Evolutionary conservation across 1,284 basidiomycete species (phyloP).

Genomic region (Apiotrichum montevideense): DNA sequence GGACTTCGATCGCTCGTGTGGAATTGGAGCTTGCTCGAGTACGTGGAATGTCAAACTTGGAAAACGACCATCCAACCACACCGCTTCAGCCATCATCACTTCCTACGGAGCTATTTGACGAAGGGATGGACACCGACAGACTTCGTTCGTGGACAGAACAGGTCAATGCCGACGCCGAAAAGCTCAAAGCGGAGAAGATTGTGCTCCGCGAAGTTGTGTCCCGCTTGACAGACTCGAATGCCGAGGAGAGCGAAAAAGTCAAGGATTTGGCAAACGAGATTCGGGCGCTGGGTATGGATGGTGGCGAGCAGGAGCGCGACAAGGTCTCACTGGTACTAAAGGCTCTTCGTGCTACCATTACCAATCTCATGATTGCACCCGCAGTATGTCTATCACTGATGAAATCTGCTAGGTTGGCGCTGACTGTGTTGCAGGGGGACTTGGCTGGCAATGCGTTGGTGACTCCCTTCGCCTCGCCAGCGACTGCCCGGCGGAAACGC

Average conservation of each 20-base stretch:
- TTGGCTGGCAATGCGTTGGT: neutral
- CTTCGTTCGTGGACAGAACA: slow-evolving; percentile 2
- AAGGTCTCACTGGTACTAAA: slow-evolving; percentile 23
- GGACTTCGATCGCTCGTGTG: slow-evolving; percentile 26
- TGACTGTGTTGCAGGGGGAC: slow-evolving; percentile 2
- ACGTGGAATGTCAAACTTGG: slow-evolving; percentile 6
- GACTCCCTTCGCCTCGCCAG: slow-evolving; percentile 32
- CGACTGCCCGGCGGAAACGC: slow-evolving; percentile 29
- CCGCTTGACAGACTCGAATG: slow-evolving; percentile 22
- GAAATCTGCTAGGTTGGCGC: neutral
- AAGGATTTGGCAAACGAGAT: slow-evolving; percentile 23
- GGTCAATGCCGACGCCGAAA: slow-evolving; percentile 3
- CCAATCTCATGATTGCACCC: slow-evolving; percentile 6
- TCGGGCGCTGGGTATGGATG: slow-evolving; percentile 17
- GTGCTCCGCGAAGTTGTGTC: slow-evolving; percentile 21
- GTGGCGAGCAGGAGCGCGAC: slow-evolving; percentile 22
- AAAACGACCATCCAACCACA: neutral
- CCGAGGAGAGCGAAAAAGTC: slow-evolving; percentile 24
- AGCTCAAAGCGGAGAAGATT: slow-evolving; percentile 10
- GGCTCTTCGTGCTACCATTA: slow-evolving; percentile 15
- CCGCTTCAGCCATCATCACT: slow-evolving; percentile 1
- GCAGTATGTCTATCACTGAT: slow-evolving; percentile 3
- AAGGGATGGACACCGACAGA: slow-evolving; percentile 3
- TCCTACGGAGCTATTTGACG: slow-evolving; percentile 2
- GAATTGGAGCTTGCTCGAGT: slow-evolving; percentile 22